Evolutionary conservation across 495 filamentous ascomycete genomes (phyloP), one percentile per base, ranked within the genome.

Genomic region (Lineolata rhizophorae): DNA sequence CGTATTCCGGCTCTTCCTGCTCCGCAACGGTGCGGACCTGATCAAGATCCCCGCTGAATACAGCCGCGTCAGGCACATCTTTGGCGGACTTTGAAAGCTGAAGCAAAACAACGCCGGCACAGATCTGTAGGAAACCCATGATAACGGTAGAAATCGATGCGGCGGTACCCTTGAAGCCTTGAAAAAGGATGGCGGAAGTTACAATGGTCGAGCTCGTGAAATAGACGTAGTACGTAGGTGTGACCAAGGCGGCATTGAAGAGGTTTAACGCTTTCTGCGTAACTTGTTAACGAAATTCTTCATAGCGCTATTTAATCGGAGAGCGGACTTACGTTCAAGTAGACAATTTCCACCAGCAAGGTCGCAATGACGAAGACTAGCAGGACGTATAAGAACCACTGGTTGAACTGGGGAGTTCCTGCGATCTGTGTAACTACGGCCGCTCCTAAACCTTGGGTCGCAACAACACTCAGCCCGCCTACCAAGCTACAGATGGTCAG

Each of bases 31-130:
- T 90, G 3, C 83, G 80, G 22, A 97, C 72, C 55, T 97, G 87
- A 44, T 95, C 77, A 30, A 97, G 60, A 43, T 94, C 84, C 30
- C 85, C 90, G 28, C 75, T 70, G 56, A 97, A 91, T 18, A 97
- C 73, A 26, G 83, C 83, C 0, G 84, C 60, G 45, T 97, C 87
- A 9, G 87, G 87, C 0, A 97, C 84, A 39, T 97, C 82, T 47
- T 97, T 97, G 39, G 87, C 76, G 3, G 84, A 93, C 47, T 95
- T 97, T 31, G 87, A 93, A n/a, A 97, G 63, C 45, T 97, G 87
- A 3, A 97, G 58, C 3, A 97, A 55, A n/a, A 97, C 71, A n/a
- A 95, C 90, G 28, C 87, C 87, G 8, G 79, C 57, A 53, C 87
- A 97, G 32, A 97, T 97, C 38, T 80, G 75, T 27, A 97, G 56